These are phyloP conservation scores for Scedosporium aurantiacum DNA, from an alignment of 2,329 filamentous ascomycete genomes.

Conservation along the genomic window DNA sequence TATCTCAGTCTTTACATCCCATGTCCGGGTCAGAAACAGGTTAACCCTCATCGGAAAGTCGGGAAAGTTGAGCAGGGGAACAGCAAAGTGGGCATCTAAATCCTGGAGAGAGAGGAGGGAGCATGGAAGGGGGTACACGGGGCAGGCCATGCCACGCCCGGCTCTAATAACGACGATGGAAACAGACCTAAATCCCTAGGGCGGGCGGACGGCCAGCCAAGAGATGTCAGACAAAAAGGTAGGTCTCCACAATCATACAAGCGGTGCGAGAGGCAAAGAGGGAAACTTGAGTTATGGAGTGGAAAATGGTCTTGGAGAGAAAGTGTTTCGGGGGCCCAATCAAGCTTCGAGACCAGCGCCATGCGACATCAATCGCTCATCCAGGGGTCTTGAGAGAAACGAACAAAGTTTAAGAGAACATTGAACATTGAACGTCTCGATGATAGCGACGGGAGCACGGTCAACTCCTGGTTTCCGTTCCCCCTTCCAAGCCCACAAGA, in stretches of 20 bases:
- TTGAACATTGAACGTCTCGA: not conserved
- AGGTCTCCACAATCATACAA: not conserved
- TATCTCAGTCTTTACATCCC: not conserved
- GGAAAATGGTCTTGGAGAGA: not conserved
- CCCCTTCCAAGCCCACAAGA: not conserved
- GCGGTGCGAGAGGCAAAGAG: not conserved
- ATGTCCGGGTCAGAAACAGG: not conserved
- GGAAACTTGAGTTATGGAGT: not conserved
- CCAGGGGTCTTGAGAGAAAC: not conserved
- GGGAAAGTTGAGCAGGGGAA: not conserved
- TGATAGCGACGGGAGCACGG: not conserved
- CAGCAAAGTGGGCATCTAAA: not conserved
- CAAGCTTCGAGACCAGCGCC: conserved; percentile 1
- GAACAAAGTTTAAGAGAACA: not conserved
- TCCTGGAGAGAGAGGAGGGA: not conserved
- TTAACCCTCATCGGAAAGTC: not conserved
- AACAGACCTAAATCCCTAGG: not conserved
- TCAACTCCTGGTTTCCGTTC: not conserved
- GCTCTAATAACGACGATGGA: not conserved
- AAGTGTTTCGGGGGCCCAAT: not conserved
- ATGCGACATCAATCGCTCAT: conserved; percentile 1
- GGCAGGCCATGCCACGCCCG: not conserved
- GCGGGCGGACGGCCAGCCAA: not conserved
- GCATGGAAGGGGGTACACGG: not conserved
- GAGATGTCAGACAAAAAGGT: not conserved